These are phyloP conservation scores for Hygrophila difformis DNA, from an alignment of 257 asterid genomes.

Conservation along the genomic window DNA sequence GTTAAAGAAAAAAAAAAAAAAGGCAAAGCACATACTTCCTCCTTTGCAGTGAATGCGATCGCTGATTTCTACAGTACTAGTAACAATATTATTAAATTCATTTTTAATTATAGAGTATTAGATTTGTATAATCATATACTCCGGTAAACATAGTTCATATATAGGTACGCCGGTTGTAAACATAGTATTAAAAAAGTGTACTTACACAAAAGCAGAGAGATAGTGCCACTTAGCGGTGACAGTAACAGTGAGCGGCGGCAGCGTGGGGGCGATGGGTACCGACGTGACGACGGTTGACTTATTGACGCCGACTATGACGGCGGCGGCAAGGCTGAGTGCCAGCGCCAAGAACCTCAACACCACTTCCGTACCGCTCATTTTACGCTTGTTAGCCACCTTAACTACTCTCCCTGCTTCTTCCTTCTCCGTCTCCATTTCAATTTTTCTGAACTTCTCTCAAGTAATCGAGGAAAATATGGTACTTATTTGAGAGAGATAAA, in stretches of 20 bases:
- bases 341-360: constrained; percentile 46
- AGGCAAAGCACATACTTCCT: too few relatives aligned
- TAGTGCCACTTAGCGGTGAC: constrained; percentile 52
- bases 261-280: constrained; percentile 28
- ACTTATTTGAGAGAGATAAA: too few relatives aligned
- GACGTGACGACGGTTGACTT: constrained; percentile 34
- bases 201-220: constrained; percentile 63
- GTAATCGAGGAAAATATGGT: too few relatives aligned
- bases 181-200: not conserved
- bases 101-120: too few relatives aligned
- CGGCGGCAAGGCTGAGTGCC: constrained; percentile 36
- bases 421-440: not conserved
- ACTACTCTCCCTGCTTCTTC: constrained; percentile 9
- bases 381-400: constrained; percentile 32
- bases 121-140: too few relatives aligned
- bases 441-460: not conserved
- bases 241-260: constrained; percentile 48
- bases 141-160: too few relatives aligned
- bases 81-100: too few relatives aligned
- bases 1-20: too few relatives aligned
- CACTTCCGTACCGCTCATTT: constrained; percentile 29
- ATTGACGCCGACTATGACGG: constrained; percentile 45
- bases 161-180: not conserved
- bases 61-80: too few relatives aligned
- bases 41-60: too few relatives aligned